Conservation (phyloP, 495 filamentous ascomycete genomes). For the Antarctomyces pellizariae region DNA sequence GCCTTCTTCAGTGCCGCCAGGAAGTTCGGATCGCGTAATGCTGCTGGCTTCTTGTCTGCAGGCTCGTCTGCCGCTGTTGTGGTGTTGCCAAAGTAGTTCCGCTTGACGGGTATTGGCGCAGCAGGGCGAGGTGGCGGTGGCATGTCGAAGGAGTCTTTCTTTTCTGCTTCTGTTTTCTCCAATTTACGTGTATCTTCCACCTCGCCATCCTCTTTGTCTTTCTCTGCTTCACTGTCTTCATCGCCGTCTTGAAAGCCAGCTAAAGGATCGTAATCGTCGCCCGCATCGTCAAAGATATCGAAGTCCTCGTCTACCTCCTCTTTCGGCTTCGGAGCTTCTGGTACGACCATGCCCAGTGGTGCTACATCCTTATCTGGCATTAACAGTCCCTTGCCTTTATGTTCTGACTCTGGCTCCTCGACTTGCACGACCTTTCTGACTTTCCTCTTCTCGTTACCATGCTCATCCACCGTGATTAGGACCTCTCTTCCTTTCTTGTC, state of each 20-base stretch:
- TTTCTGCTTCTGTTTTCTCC: conserved; percentile 1
- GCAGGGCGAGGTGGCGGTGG: conserved; percentile 18
- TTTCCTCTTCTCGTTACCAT: conserved; percentile 77
- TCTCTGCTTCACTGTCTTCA: conserved; percentile 20
- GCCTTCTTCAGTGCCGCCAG: conserved; percentile 72
- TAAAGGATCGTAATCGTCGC: conserved; percentile 71
- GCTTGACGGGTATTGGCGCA: too few relatives aligned
- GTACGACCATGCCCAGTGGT: conserved; percentile 60
- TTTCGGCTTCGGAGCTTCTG: conserved; percentile 27
- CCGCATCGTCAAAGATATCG: conserved; percentile 74
- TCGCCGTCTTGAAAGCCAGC: conserved; percentile 36
- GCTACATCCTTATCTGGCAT: conserved; percentile 40
- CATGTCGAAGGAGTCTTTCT: conserved; percentile 13
- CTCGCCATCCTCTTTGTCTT: conserved; percentile 11
- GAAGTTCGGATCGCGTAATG: conserved; percentile 47
- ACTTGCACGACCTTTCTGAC: conserved; percentile 29
- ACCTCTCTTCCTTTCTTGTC: conserved; percentile 61
- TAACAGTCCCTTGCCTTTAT: conserved; percentile 26
- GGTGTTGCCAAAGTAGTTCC: conserved; percentile 39
- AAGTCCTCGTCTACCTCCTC: conserved; percentile 35
- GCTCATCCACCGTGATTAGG: conserved; percentile 61
- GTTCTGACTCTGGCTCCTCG: conserved; percentile 14
- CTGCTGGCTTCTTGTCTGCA: conserved; percentile 21
- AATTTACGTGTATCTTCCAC: conserved; percentile 3
- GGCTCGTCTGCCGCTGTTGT: conserved; percentile 14